Percentiles rank a stretch among this genome's conserved stretches.
These are phyloP conservation scores for Takashimella tepidaria DNA, from an alignment of 1,284 basidiomycete genomes.

Conservation along the genomic window DNA sequence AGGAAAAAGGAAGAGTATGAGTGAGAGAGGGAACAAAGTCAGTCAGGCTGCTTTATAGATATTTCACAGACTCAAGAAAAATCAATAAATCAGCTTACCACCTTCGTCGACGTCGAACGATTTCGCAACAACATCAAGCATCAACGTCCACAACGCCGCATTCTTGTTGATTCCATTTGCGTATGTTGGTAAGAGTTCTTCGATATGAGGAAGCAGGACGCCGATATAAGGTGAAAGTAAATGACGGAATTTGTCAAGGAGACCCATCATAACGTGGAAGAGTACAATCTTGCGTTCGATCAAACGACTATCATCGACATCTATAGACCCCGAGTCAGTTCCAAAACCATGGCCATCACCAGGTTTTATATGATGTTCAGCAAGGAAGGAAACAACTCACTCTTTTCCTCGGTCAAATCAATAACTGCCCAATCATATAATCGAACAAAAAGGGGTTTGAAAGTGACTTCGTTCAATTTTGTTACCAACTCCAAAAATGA, in stretches of 20 bases:
- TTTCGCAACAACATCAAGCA: slow-evolving; percentile 62
- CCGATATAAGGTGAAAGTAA: slow-evolving; percentile 88
- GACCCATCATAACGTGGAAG: slow-evolving; percentile 62
- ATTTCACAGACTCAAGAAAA: no score
- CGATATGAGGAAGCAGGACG: slow-evolving; percentile 64
- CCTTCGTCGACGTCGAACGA: slow-evolving; percentile 76
- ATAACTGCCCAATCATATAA: slow-evolving; percentile 93
- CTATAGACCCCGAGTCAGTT: no score
- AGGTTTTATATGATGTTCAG: no score
- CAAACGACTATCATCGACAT: slow-evolving; percentile 27
- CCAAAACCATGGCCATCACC: slow-evolving; percentile 1
- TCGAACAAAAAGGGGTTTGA: slow-evolving; percentile 86
- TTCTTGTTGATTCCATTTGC: slow-evolving; percentile 11
- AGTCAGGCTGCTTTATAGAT: not conserved
- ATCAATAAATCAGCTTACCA: slow-evolving; percentile 51
- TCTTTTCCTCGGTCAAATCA: slow-evolving; percentile 50
- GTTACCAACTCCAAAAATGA: slow-evolving; percentile 85
- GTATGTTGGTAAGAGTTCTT: slow-evolving; percentile 60
- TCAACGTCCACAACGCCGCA: slow-evolving; percentile 58
- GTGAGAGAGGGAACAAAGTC: not conserved
- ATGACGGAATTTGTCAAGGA: slow-evolving; percentile 81
- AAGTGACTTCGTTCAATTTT: slow-evolving; percentile 88
- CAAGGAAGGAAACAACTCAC: not conserved
- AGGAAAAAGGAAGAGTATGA: no score
- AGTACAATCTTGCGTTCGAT: slow-evolving; percentile 59